These are phyloP conservation scores for Raffaelea arxii DNA, from an alignment of 2,329 filamentous ascomycete genomes.

Conservation along the genomic window DNA sequence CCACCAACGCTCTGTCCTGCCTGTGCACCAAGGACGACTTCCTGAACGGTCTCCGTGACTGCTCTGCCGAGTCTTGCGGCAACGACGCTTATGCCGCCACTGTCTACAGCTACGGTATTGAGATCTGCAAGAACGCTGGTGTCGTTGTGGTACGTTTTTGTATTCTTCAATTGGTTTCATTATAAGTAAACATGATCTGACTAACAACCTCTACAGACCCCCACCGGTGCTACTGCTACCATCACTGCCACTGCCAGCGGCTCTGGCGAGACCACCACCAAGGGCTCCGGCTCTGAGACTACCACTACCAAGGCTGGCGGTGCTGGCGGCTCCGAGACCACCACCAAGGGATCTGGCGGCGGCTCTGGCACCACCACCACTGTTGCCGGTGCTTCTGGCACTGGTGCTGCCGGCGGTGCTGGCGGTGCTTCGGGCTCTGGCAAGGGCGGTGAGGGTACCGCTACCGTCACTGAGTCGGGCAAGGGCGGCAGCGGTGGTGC, in stretches of 20 bases:
- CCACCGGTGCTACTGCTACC: slow-evolving; percentile 24
- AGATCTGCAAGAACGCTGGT: slow-evolving; percentile 27
- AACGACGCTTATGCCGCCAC: slow-evolving; percentile 21
- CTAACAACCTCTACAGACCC: no score
- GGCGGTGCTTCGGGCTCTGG: background rate
- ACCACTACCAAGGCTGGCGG: background rate
- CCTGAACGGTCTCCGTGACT: slow-evolving; percentile 41
- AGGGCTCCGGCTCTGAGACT: slow-evolving; percentile 4
- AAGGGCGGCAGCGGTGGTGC: background rate
- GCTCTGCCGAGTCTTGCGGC: slow-evolving; percentile 33
- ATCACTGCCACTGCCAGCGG: slow-evolving; percentile 8
- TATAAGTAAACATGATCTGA: no score
- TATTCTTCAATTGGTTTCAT: no score
- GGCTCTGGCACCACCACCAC: background rate
- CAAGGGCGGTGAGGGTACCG: background rate
- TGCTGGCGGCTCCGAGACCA: background rate
- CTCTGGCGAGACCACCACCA: slow-evolving; percentile 1
- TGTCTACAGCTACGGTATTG: slow-evolving; percentile 28
- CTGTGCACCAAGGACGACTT: slow-evolving; percentile 38
- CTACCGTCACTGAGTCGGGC: background rate
- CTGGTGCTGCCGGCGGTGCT: background rate
- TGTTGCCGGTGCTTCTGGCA: background rate
- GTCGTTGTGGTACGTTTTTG: no score
- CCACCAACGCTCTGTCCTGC: slow-evolving; percentile 28
- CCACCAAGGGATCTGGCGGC: background rate